A percentile compares a stretch with the other conserved stretches of the same genome.
These are phyloP conservation scores for Annona squamosa DNA, from an alignment of 164 flowering plant genomes.

Conservation along the genomic window DNA sequence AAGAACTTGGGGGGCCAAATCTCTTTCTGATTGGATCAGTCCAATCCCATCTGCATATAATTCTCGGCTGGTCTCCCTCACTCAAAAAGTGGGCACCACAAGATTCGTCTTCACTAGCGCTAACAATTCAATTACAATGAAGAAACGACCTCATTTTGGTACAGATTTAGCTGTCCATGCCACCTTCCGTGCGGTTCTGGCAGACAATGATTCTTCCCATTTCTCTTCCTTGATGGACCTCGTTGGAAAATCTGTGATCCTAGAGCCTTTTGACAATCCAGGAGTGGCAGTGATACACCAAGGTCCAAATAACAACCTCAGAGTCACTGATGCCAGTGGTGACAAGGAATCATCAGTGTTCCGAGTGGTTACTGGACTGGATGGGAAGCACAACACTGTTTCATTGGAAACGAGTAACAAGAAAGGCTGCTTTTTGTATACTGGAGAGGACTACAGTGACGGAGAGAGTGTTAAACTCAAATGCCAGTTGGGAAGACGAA, in stretches of 20 bases:
- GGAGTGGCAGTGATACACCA: constrained; percentile 18
- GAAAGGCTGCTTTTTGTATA: constrained; percentile 24
- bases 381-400: constrained; percentile 28
- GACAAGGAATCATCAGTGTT: constrained; percentile 23
- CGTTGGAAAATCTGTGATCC: constrained; percentile 23
- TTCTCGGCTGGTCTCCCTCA: constrained; percentile 46
- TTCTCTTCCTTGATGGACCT: constrained; percentile 16
- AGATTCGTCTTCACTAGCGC: constrained; percentile 33
- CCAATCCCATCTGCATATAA: constrained; percentile 54
- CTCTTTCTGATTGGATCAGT: constrained; percentile 56
- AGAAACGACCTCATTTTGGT: constrained; percentile 42
- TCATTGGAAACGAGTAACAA: constrained; percentile 40
- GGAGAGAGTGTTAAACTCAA: constrained; percentile 30
- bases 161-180: constrained; percentile 43
- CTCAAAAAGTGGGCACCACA: constrained; percentile 30
- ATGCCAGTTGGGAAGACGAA: constrained; percentile 21
- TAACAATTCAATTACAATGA: constrained; percentile 42
- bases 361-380: constrained; percentile 45
- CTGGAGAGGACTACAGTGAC: constrained; percentile 8
- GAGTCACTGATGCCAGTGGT: constrained; percentile 1
- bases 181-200: constrained; percentile 60
- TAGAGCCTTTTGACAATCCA: constrained; percentile 30
- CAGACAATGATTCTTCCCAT: constrained; percentile 16
- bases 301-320: constrained; percentile 13
- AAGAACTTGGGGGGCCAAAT: constrained; percentile 23